phyloP scores from a whole-genome alignment of 495 filamentous ascomycete species.

The Neurospora sp. region DNA sequence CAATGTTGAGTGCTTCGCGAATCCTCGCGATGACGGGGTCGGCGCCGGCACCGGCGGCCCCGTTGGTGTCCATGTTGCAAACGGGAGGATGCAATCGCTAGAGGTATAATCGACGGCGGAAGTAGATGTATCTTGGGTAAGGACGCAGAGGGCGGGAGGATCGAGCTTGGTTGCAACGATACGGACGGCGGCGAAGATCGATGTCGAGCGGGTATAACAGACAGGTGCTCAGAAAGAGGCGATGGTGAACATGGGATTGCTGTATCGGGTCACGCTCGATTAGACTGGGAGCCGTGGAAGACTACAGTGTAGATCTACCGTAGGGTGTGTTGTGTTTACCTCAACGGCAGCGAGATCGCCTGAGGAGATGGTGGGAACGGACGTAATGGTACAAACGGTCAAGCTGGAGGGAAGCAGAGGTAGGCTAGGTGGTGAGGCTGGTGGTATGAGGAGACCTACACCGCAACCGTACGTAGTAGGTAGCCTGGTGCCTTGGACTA shows the following conservation, averaged over 20 bases:
- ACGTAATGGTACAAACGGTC: background rate
- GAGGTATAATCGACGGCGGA: background rate
- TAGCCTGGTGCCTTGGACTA: background rate
- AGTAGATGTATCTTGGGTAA: background rate
- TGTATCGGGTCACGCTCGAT: background rate
- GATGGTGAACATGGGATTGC: background rate
- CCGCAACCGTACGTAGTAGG: background rate
- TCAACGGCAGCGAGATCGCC: background rate
- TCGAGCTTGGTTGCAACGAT: background rate
- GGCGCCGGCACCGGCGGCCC: constrained; percentile 11
- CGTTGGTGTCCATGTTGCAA: constrained; percentile 15
- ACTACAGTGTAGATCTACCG: background rate
- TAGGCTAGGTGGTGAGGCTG: background rate
- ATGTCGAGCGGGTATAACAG: background rate
- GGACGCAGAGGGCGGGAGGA: background rate
- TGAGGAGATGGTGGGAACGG: background rate
- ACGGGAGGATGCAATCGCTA: constrained; percentile 1
- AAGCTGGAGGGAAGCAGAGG: background rate
- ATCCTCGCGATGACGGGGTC: constrained; percentile 46
- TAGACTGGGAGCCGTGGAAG: background rate
- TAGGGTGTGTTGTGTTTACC: background rate
- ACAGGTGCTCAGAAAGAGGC: background rate
- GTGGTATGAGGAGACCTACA: background rate
- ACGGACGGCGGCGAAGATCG: background rate
- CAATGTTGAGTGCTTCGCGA: constrained; percentile 70